These are phyloP conservation scores for Ganoderma resinaceum DNA, from an alignment of 1,284 basidiomycete genomes.

Conservation along the genomic window DNA sequence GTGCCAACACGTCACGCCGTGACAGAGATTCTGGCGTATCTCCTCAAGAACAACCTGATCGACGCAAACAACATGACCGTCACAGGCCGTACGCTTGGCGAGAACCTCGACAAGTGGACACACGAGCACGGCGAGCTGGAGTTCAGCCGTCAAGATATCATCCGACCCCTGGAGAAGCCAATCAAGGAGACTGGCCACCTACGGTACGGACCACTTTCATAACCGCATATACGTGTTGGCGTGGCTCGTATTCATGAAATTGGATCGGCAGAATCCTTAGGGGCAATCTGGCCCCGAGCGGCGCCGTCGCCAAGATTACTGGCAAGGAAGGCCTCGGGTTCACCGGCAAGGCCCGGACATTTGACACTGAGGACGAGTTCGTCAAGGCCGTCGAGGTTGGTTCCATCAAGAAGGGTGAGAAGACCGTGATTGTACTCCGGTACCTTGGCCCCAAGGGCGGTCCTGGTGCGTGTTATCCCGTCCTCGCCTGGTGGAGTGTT, in stretches of 20 bases:
- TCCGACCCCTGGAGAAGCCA: slow-evolving; percentile 85
- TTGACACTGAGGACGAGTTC: slow-evolving; percentile 86
- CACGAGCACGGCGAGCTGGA: slow-evolving; percentile 80
- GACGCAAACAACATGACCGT: slow-evolving; percentile 89
- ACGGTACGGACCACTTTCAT: slow-evolving; percentile 54
- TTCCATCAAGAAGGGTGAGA: slow-evolving; percentile 85
- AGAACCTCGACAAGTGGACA: slow-evolving; percentile 88
- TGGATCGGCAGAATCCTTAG: slow-evolving; percentile 65
- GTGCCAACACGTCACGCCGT: slow-evolving; percentile 4
- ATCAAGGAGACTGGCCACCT: slow-evolving; percentile 91
- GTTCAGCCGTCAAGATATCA: slow-evolving; percentile 76
- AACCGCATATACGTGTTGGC: background rate
- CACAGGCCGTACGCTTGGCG: slow-evolving; percentile 86
- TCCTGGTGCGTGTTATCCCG: slow-evolving; percentile 60
- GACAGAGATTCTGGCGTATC: slow-evolving; percentile 81
- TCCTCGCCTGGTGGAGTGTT: background rate
- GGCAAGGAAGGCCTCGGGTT: slow-evolving; percentile 92
- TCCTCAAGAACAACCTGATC: slow-evolving; percentile 83
- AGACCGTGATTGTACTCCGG: slow-evolving; percentile 88
- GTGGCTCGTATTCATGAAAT: slow-evolving; percentile 8
- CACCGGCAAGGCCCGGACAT: slow-evolving; percentile 83
- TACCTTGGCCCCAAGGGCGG: slow-evolving; percentile 93
- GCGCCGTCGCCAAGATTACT: slow-evolving; percentile 94
- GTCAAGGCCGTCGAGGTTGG: slow-evolving; percentile 83
- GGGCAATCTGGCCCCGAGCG: slow-evolving; percentile 92